Base-by-base conservation (phyloP, 2,329 filamentous ascomycete genomes). In the Alternaria arbusti region DNA sequence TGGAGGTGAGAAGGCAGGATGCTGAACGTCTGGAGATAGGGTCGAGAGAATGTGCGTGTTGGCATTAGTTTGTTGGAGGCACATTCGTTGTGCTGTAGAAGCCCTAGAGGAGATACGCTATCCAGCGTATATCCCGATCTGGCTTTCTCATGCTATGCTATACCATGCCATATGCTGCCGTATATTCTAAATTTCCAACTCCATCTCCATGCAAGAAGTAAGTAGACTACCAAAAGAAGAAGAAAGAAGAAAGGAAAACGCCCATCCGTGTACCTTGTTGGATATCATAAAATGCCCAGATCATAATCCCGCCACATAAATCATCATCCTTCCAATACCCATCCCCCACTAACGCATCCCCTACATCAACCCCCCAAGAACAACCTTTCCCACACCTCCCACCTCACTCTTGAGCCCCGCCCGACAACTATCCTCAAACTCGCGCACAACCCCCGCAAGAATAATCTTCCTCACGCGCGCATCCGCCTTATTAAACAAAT, bases 401-500 rank as follows among this genome's bases (percentile, higher is more conserved):
- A 98, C 85, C 82, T 99, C 96, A 12, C 87, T 87, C 81, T 91
- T 95, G 28, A 93, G 88, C 10, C 91, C 90, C 47, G 84, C 85
- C 49, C 95, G 85, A 78, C 91, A 96, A 20, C 89, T 88, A 61
- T 97, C 95, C 79, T 98, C 96, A 78, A 98, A 97, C 76, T 99
- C 96, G 70, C 94, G 90, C 51, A 97, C 90, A 1, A 96, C 88
- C 6, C 91, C 91, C 50, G 93, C 90, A 2, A 99, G 87, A 64
- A 99, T 91, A 54, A 97, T 89, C 82, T 97, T 98, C 65, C 94
- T 86, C 47, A 99, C 87, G 67, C 89, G 90, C 6, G 90, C 87
- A 80, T 99, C 96, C 0, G 92, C 93, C 80, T 99, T 99, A 11
- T 89, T 87, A 71, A 99, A 99, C 57, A 95, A 84, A 77, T 98